phyloP scores from a whole-genome alignment of 1,284 basidiomycete species.

The Schizophyllum amplum region DNA sequence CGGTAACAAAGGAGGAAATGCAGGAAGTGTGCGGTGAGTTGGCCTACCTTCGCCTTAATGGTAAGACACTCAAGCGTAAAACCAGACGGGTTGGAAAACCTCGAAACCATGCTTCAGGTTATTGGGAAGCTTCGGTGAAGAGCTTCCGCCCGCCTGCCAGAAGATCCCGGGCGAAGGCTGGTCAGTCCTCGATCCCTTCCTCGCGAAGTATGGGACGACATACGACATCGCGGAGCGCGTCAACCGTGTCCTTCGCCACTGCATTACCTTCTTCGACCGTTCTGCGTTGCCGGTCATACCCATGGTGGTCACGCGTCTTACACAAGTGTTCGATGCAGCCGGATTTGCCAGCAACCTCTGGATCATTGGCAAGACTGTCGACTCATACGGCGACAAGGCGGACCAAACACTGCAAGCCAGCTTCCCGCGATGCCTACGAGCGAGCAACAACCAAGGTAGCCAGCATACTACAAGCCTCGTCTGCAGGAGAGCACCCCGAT shows the following conservation, averaged over 20 bases:
- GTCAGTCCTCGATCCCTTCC: constrained; percentile 74
- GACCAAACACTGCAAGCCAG: constrained; percentile 40
- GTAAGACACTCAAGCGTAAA: constrained; percentile 9
- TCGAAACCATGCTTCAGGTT: constrained; percentile 82
- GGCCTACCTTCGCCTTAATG: constrained; percentile 3
- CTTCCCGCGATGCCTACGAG: constrained; percentile 68
- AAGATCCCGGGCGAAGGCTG: constrained; percentile 79
- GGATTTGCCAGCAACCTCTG: constrained; percentile 89
- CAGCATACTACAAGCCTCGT: constrained; percentile 57
- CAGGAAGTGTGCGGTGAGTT: constrained; percentile 55
- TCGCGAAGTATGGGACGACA: constrained; percentile 74
- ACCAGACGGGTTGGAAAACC: constrained; percentile 76
- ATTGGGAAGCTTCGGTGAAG: constrained; percentile 75
- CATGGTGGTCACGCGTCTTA: constrained; percentile 69
- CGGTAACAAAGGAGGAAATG: constrained; percentile 56
- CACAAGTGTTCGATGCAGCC: constrained; percentile 70
- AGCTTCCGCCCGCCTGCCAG: constrained; percentile 74
- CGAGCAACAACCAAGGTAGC: constrained; percentile 64
- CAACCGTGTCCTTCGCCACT: constrained; percentile 82
- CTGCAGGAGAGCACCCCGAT: constrained; percentile 73
- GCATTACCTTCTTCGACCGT: constrained; percentile 74
- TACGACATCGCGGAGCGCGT: constrained; percentile 80
- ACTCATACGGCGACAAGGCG: constrained; percentile 63
- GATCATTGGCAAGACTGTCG: constrained; percentile 84
- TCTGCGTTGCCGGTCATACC: constrained; percentile 64